These are phyloP conservation scores for Alternaria viburni DNA, from an alignment of 2,329 filamentous ascomycete species.

Conservation along the genomic window DNA sequence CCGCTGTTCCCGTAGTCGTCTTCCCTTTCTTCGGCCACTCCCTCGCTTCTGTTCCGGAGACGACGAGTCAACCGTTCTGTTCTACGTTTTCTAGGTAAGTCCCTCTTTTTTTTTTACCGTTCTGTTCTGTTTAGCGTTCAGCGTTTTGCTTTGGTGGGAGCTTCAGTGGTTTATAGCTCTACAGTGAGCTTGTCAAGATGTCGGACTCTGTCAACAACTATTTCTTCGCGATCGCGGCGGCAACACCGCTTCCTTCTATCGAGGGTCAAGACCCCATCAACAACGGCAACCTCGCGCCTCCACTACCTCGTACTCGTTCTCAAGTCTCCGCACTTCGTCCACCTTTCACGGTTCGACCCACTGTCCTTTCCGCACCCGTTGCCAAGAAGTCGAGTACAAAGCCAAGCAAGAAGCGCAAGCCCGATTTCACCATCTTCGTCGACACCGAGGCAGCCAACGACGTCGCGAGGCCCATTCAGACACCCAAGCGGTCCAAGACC, in stretches of 20 bases:
- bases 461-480: neutral
- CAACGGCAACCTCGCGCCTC: neutral
- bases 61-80: neutral
- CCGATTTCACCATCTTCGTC: constrained; percentile 20
- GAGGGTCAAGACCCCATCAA: neutral
- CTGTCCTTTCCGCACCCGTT: neutral
- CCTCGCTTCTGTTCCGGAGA: neutral
- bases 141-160: neutral
- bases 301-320: neutral
- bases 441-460: constrained; percentile 5
- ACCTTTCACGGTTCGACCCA: neutral
- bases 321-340: neutral
- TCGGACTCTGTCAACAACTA: constrained; percentile 4
- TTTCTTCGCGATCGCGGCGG: constrained; percentile 6
- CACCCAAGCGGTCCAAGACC: constrained; percentile 14
- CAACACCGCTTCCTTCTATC: constrained; percentile 9
- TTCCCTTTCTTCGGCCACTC: neutral
- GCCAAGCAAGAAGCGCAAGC: constrained; percentile 14
- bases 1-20: neutral
- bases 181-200: constrained; percentile 7
- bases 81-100: neutral
- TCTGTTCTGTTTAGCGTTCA: neutral
- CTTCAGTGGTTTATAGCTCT: neutral
- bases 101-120: constrained; percentile 2
- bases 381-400: constrained; percentile 6